phyloP scores from a whole-genome alignment of 2,329 filamentous ascomycete species.

The Botrytis hyacinthi region DNA sequence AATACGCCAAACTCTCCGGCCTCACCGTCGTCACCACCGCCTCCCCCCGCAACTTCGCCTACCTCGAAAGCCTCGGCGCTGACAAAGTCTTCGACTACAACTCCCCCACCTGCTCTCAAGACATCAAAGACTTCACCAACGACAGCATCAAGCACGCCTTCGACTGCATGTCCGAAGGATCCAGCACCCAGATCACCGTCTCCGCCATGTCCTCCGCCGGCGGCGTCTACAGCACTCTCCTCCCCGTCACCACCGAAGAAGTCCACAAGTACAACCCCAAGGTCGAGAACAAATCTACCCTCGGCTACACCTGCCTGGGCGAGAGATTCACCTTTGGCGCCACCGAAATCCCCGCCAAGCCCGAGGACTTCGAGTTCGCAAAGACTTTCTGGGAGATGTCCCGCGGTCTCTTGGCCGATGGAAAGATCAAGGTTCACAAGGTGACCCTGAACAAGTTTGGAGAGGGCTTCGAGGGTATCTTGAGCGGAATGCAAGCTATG shows the following conservation, averaged over 20 bases:
- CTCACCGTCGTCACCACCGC: slow-evolving; percentile 45
- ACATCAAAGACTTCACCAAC: slow-evolving; percentile 48
- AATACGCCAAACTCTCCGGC: slow-evolving; percentile 46
- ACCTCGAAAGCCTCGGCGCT: slow-evolving; percentile 48
- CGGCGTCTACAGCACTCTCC: slow-evolving; percentile 44
- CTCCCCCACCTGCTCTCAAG: slow-evolving; percentile 43
- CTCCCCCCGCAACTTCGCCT: slow-evolving; percentile 49
- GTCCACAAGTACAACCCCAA: slow-evolving; percentile 45
- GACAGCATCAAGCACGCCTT: slow-evolving; percentile 46
- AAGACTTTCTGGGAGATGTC: slow-evolving; percentile 42
- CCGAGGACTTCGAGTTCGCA: slow-evolving; percentile 41
- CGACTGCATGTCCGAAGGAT: slow-evolving; percentile 48
- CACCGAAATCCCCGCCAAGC: slow-evolving; percentile 25
- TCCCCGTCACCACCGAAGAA: slow-evolving; percentile 41
- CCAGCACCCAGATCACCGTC: slow-evolving; percentile 41
- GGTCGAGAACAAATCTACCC: slow-evolving; percentile 33
- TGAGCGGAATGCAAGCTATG: slow-evolving; percentile 35
- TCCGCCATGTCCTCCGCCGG: slow-evolving; percentile 41
- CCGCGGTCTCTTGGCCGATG: slow-evolving; percentile 39
- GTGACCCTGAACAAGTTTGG: slow-evolving; percentile 33
- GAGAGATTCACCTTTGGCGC: slow-evolving; percentile 38
- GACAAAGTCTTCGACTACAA: slow-evolving; percentile 49
- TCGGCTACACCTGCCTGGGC: slow-evolving; percentile 45
- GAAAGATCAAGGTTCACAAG: slow-evolving; percentile 42
- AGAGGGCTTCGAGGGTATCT: slow-evolving; percentile 36